Percentiles rank a stretch among this genome's conserved stretches.
Conservation (phyloP, 345 rosid genomes). For the Eucalyptus erythrocorys region DNA sequence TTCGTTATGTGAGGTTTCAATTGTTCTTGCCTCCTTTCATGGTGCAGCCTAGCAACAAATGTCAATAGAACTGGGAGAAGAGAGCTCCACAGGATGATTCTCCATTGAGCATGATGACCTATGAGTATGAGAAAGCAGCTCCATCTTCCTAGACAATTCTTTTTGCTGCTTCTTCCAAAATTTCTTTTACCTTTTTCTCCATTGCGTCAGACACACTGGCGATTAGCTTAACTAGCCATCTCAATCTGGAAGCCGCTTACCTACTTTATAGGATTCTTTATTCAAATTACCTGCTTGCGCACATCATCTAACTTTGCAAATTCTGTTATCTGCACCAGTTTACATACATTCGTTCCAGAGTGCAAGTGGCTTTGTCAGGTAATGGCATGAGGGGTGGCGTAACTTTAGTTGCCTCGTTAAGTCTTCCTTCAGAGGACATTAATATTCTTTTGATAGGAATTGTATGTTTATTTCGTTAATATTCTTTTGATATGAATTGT, state of each 20-base stretch:
- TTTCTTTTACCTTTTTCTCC: background rate
- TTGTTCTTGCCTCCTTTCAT: too few relatives aligned
- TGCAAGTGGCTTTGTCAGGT: too few relatives aligned
- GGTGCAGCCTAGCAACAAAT: too few relatives aligned
- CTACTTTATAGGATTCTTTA: background rate
- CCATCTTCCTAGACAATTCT: background rate
- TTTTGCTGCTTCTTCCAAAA: background rate
- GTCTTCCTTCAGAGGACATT: too few relatives aligned
- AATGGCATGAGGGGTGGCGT: too few relatives aligned
- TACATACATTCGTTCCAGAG: background rate
- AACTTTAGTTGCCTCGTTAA: too few relatives aligned
- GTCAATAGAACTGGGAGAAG: too few relatives aligned
- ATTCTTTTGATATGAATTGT: too few relatives aligned
- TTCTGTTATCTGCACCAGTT: background rate
- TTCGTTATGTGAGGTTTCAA: too few relatives aligned
- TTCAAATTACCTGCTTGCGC: background rate
- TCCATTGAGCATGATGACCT: background rate
- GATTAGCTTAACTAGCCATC: background rate
- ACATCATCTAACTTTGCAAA: background rate
- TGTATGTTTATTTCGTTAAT: too few relatives aligned
- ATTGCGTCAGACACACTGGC: background rate
- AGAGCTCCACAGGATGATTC: background rate
- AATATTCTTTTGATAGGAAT: background rate
- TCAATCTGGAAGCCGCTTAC: background rate
- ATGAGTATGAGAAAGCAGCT: background rate